Conservation (phyloP, 2,329 filamentous ascomycete genomes). For the Raffaelea arxii region DNA sequence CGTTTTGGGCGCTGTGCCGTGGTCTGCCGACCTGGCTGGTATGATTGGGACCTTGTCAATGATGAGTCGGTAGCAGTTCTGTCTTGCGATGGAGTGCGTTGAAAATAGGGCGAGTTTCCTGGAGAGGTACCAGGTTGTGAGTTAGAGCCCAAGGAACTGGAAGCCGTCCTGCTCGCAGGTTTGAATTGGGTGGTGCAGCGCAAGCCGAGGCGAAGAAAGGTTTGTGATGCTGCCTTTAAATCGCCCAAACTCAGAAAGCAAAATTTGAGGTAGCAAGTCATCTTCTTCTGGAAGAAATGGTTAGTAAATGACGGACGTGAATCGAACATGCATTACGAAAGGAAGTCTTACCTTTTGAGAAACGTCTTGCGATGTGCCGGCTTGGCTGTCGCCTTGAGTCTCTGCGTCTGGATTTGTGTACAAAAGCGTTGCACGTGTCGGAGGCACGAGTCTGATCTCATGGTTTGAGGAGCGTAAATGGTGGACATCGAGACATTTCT, state of each 20-base stretch:
- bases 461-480: slow-evolving; percentile 5
- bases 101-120: too few relatives aligned
- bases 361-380: neutral
- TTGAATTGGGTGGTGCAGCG: slow-evolving; percentile 11
- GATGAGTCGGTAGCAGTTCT: neutral
- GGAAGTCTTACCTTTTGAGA: slow-evolving; percentile 1
- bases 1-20: too few relatives aligned
- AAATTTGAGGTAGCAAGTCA: slow-evolving; percentile 9
- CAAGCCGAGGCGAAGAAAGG: slow-evolving; percentile 9
- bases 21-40: too few relatives aligned
- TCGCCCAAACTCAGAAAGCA: slow-evolving; percentile 14
- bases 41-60: neutral
- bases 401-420: slow-evolving; percentile 3
- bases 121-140: too few relatives aligned
- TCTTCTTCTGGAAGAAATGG: neutral
- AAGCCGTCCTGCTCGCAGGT: slow-evolving; percentile 1
- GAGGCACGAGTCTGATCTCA: slow-evolving; percentile 11
- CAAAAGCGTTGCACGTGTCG: slow-evolving; percentile 9
- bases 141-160: neutral
- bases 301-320: neutral
- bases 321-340: neutral
- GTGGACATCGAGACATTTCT: slow-evolving; percentile 6
- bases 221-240: slow-evolving; percentile 10
- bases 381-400: neutral
- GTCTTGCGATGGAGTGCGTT: neutral